phyloP scores from a whole-genome alignment of 352 stramenopile species.

The Nothophytophthora sp. region DNA sequence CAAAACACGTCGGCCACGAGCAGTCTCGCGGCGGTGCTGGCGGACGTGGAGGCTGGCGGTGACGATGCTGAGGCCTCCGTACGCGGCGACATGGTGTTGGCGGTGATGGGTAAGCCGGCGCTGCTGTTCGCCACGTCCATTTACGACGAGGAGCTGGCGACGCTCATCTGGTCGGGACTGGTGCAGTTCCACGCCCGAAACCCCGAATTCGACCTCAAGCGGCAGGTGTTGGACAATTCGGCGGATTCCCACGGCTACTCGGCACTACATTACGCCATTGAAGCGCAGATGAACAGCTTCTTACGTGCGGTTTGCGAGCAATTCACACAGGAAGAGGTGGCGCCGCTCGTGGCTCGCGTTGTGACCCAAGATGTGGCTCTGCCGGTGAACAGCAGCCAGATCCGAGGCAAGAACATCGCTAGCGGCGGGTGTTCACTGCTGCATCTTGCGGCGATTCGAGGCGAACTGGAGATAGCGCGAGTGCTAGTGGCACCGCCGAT shows the following conservation, averaged over 20 bases:
- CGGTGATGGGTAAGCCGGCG: conserved; percentile 76
- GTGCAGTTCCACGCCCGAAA: conserved; percentile 42
- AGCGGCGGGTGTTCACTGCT: conserved; percentile 73
- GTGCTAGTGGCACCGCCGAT: conserved; percentile 45
- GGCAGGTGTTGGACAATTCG: conserved; percentile 74
- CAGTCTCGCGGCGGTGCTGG: conserved; percentile 34
- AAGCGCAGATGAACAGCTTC: conserved; percentile 69
- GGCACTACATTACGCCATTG: conserved; percentile 73
- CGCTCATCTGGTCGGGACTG: conserved; percentile 62
- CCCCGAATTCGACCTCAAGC: conserved; percentile 43
- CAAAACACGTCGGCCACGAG: conserved; percentile 30
- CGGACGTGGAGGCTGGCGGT: conserved; percentile 22
- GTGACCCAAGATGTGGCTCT: conserved; percentile 71
- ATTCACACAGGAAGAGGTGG: conserved; percentile 16
- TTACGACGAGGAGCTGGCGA: conserved; percentile 81
- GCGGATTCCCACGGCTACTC: conserved; percentile 70
- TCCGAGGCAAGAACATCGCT: conserved; percentile 68
- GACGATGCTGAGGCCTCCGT: conserved; percentile 10
- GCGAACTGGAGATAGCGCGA: conserved; percentile 51
- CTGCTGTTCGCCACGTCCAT: conserved; percentile 82
- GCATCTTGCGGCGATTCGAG: conserved; percentile 67
- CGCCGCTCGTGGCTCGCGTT: conserved; percentile 20
- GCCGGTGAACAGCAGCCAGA: conserved; percentile 56
- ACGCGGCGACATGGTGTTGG: conserved; percentile 38
- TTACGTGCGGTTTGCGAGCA: conserved; percentile 32